Conservation (phyloP, 2,329 filamentous ascomycete genomes). For the Fusarium napiforme region DNA sequence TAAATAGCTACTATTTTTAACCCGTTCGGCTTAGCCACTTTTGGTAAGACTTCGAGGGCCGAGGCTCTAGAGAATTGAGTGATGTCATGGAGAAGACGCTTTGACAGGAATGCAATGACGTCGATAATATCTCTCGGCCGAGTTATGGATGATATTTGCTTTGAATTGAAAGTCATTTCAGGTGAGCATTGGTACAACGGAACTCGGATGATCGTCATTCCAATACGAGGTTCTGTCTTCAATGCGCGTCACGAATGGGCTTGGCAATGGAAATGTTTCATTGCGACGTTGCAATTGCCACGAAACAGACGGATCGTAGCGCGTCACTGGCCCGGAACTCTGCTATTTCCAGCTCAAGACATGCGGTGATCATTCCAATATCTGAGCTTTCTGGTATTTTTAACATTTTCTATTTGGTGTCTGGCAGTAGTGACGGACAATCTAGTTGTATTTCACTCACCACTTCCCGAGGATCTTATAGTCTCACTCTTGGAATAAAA, state of each 20-base stretch:
- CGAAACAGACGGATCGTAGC: background rate
- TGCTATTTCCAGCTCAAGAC: background rate
- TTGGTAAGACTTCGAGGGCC: background rate
- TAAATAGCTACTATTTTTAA: constrained; percentile 2
- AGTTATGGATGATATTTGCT: background rate
- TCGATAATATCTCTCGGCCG: background rate
- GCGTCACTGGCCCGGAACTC: background rate
- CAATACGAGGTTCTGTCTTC: background rate
- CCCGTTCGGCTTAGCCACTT: background rate
- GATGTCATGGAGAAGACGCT: background rate
- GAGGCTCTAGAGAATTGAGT: background rate
- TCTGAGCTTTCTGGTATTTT: too few species aligned
- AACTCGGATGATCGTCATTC: background rate
- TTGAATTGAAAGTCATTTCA: background rate
- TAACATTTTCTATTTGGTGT: too few species aligned
- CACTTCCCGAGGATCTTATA: accelerated
- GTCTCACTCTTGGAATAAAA: accelerated
- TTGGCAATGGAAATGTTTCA: background rate
- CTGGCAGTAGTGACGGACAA: accelerated
- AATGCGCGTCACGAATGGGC: background rate
- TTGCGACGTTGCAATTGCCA: background rate
- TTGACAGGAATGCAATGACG: background rate
- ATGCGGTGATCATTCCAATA: background rate
- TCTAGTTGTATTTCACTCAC: accelerated
- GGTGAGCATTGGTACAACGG: background rate